Base-by-base conservation (phyloP, 176 grass and related monocot species). In the Lolium rigidum region DNA sequence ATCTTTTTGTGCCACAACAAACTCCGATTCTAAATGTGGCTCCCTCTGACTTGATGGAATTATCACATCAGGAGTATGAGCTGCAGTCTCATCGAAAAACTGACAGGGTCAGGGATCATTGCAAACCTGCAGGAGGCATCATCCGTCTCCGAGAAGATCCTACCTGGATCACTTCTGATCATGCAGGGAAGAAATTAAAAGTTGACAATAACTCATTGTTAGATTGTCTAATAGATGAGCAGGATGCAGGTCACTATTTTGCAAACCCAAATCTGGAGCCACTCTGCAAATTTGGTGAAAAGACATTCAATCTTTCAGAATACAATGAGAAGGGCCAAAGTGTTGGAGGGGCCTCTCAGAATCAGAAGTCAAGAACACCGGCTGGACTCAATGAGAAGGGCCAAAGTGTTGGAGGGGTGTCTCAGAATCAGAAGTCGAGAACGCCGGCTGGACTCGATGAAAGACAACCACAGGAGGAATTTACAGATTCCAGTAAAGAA, bases 1-100 rank as follows among this genome's bases (percentile, higher is more conserved):
- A 75, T 47, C 65, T 91, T 85, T 79, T 82, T 73, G 87, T 81
- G 75, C 63, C 88, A 46, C 62, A 70, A 83, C 24, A 83, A 78
- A 35, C 25, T 56, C 51, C 84, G 64, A 87, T 94, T 87, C 51
- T 87, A 64, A 90, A 70, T 7, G 76, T 76, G 49, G 74, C 46
- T 41, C 52, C 87, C 11, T 83, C 83, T 0, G 70, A 87, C 58
- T 73, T 82, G 82, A 81, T 89, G 76, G 83, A 44, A 69, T 59
- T 87, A 55, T 70, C 84, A 17, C 62, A 84, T 81, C 63, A 87
- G 55, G 84, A 85, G 73, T 66, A 74, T 51, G 79, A 74, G 64
- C 37, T 85, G 55, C 64, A 72, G 4, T 77, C 62, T 26, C 84
- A 85, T 69, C 74, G 2, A 61, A 87, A 51, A 58, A 61, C 58